These are phyloP conservation scores for Aphanoascus verrucosus DNA, from an alignment of 2,329 filamentous ascomycete genomes.

Conservation along the genomic window DNA sequence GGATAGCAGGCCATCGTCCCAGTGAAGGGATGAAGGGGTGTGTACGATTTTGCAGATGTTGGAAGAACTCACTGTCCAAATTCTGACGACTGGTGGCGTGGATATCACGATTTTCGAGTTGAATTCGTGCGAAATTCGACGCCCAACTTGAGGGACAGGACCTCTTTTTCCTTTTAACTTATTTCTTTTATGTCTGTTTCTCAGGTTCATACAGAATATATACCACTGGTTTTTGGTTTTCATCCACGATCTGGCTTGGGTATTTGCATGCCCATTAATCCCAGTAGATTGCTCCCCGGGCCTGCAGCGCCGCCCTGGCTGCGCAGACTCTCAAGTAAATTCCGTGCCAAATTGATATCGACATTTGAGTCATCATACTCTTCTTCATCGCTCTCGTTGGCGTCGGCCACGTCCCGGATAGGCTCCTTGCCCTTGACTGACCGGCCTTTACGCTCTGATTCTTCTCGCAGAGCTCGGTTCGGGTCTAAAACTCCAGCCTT, in stretches of 20 bases:
- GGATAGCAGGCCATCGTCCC: neutral
- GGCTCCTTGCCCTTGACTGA: constrained; percentile 26
- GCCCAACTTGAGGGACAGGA: neutral
- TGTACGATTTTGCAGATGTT: neutral
- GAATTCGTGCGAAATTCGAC: neutral
- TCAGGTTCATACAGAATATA: neutral
- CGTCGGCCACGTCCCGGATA: constrained; percentile 17
- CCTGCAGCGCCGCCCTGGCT: constrained; percentile 76
- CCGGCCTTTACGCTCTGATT: constrained; percentile 16
- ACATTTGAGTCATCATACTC: constrained; percentile 52
- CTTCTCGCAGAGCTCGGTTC: constrained; percentile 20
- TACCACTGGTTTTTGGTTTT: neutral
- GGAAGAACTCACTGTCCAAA: neutral
- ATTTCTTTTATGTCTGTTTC: no score
- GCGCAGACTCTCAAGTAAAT: constrained; percentile 86
- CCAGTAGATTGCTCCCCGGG: constrained; percentile 76
- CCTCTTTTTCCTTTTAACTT: neutral
- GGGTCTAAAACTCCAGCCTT: constrained; percentile 37
- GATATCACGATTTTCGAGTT: neutral
- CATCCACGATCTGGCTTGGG: constrained; percentile 57
- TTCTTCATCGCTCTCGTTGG: constrained; percentile 19
- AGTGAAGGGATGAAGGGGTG: neutral
- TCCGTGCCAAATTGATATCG: constrained; percentile 79
- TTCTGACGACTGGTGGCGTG: neutral
- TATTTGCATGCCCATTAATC: constrained; percentile 70